Base-by-base conservation (phyloP, 345 rosid species). In the Moricandia arvensis region DNA sequence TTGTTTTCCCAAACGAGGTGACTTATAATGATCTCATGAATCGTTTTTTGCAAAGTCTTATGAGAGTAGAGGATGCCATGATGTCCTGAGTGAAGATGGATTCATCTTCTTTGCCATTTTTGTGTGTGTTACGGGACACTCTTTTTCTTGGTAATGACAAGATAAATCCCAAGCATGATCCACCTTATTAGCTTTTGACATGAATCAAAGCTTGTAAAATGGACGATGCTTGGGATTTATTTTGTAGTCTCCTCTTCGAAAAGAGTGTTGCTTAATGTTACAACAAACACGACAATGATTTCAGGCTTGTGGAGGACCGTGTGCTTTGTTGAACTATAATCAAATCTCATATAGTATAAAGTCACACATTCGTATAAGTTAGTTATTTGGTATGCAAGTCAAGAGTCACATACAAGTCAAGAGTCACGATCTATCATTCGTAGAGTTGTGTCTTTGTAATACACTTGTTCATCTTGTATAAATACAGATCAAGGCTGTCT, bases 21-120 rank as follows among this genome's bases (percentile, higher is more conserved):
- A 74, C 78, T 74, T 74, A 43, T 59, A 43, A 74, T 45, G 15
- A 5, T n/a, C 72, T 59, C 51, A 59, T 66, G 27, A 66, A 74
- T 17, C 34, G 59, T 4, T 55, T 10, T 55, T 41, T 21, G 59
- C 59, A 55, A 41, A 21, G 59, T 55, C 59, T 55, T 55, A 55
- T 30, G 59, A 31, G 67, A 71, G 47, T 30, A 30, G 5, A 59
- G 18, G 63, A 59, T 15, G 10, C n/a, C 6, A 41, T 12, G 49
- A 41, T 4, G 49, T 41, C 13, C 13, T 10, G 45, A 38, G 45
- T 37, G 4, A 26, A 24, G 11, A 6, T 26, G 8, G 16, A 57
- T 53, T 53, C 8, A 8, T 53, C 5, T 53, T 17, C 8, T 38
- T 38, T 53, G 27, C 10, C 5, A 4, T 1, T 3, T 49, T 15